Evolutionary conservation across 129 eudicot species (phyloP).

Genomic region (Mikania micrantha): DNA sequence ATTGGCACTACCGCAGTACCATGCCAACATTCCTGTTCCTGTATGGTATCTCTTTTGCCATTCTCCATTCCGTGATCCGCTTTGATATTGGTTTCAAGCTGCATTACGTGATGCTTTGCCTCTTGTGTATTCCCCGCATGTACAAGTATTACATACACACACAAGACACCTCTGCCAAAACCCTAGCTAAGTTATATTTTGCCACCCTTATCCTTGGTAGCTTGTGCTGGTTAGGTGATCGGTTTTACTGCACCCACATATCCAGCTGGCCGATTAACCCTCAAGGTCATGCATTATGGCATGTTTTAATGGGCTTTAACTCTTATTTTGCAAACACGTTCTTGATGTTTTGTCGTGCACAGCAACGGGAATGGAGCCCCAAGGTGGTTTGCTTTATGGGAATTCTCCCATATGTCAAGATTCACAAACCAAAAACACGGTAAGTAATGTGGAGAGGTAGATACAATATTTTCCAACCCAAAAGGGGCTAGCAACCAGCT

Average conservation of each 20-base stretch:
- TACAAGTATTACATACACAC: conserved; percentile 48
- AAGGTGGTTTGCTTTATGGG: conserved; percentile 51
- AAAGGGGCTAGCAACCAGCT: not conserved
- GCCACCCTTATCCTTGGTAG: conserved; percentile 50
- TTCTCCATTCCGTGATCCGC: conserved; percentile 32
- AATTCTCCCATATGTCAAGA: conserved; percentile 68
- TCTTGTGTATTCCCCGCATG: conserved; percentile 47
- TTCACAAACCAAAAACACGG: conserved; percentile 58
- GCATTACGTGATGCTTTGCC: conserved; percentile 37
- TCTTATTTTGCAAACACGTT: conserved; percentile 73
- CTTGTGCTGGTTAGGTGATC: conserved; percentile 70
- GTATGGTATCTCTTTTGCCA: conserved; percentile 40
- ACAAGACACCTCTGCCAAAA: conserved; percentile 51
- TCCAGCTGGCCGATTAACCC: conserved; percentile 72
- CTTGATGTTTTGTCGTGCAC: conserved; percentile 88
- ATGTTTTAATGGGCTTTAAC: conserved; percentile 75
- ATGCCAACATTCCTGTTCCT: conserved; percentile 56
- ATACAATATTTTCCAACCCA: conserved; percentile 10
- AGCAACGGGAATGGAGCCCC: conserved; percentile 79
- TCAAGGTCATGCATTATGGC: conserved; percentile 94
- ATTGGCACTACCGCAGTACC: conserved; percentile 56
- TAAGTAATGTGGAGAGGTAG: conserved; percentile 4
- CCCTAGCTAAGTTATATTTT: conserved; percentile 59
- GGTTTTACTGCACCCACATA: conserved; percentile 45
- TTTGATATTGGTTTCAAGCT: conserved; percentile 42